These are phyloP conservation scores for Gracilaria domingensis DNA, from an alignment of 23 red algal species.

Conservation along the genomic window DNA sequence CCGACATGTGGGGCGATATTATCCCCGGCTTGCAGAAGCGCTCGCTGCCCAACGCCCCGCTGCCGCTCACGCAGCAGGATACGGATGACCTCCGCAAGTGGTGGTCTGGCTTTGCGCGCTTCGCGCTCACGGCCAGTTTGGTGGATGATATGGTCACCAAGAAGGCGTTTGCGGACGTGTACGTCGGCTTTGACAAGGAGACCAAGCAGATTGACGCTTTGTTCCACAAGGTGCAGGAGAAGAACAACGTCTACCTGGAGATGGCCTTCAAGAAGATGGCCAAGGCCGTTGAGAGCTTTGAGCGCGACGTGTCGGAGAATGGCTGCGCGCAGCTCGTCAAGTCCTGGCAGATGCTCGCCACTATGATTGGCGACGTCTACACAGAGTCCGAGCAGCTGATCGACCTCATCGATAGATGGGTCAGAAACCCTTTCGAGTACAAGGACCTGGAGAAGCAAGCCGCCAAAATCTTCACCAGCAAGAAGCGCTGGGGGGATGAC, in stretches of 20 bases:
- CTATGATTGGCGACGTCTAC: constrained; percentile 67
- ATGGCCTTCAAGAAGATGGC: constrained; percentile 73
- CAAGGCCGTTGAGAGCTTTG: constrained; percentile 55
- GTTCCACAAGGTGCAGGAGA: constrained; percentile 74
- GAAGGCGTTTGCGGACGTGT: constrained; percentile 70
- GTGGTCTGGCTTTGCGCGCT: constrained; percentile 76
- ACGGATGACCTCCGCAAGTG: constrained; percentile 43
- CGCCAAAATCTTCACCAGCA: constrained; percentile 68
- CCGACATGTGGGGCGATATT: constrained; percentile 76
- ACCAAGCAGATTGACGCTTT: constrained; percentile 54
- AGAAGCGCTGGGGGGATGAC: constrained; percentile 77
- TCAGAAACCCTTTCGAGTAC: constrained; percentile 72
- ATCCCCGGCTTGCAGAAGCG: constrained; percentile 58
- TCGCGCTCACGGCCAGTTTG: constrained; percentile 64
- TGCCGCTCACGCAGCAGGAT: constrained; percentile 51
- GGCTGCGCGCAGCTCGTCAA: constrained; percentile 42
- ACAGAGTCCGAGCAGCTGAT: constrained; percentile 45
- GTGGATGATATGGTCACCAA: constrained; percentile 74
- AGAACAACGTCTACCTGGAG: constrained; percentile 70
- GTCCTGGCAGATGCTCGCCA: constrained; percentile 58
- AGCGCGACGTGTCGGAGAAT: constrained; percentile 5
- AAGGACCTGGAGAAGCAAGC: constrained; percentile 74
- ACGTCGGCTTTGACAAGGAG: constrained; percentile 74
- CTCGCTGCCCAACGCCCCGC: not conserved
- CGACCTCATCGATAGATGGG: constrained; percentile 52